Evolutionary conservation across 306 rosid species (phyloP), one percentile per base, ranked within the genome.

Genomic region (Fragaria vesca): DNA sequence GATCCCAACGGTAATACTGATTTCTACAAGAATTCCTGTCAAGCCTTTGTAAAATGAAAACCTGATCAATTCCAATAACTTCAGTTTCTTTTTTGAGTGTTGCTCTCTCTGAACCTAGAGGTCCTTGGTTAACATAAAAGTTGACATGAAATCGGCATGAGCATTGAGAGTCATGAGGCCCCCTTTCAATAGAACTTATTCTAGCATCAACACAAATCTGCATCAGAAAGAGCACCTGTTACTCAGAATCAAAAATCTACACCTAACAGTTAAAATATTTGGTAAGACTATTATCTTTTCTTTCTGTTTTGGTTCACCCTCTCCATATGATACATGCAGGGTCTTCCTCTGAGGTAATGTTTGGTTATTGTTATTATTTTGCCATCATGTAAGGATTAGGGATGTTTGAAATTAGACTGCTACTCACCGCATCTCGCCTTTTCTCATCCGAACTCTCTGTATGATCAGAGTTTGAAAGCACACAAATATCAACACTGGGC

Each of bases 171-270:
- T 81, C 91, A 71, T 94, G 98, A 32, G 92, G 95, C 81, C 79
- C 90, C 84, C 98, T 87, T 81, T 89, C 90, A 4, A 94, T 83
- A 38, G 97, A 94, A 72, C 92, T 90, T 83, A 94, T 89, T 90
- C 81, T 88, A 74, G 92, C 97, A 89, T 94, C 98, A 24, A 63
- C 17, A 95, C 92, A 88, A 21, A 83, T 92, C 98, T 94, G 45
- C 20, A 81, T 54, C 12, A 24, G 55, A 50, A 78, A 72, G 66
- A 65, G 38, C 74, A 47, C 69, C 38, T 45, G 42, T 48, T 61
- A 28, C 32, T 60, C 38, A 60, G 3, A 60, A 15, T 28, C 40
- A 26, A 61, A 61, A 18, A 28, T 61, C 26, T 52, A 18, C n/a
- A 57, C 63, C 28, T 3, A n/a, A 57, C 63, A 8, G 30, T 57